Conservation (phyloP, 2,329 filamentous ascomycete genomes). For the Colletotrichum cordylinicola region DNA sequence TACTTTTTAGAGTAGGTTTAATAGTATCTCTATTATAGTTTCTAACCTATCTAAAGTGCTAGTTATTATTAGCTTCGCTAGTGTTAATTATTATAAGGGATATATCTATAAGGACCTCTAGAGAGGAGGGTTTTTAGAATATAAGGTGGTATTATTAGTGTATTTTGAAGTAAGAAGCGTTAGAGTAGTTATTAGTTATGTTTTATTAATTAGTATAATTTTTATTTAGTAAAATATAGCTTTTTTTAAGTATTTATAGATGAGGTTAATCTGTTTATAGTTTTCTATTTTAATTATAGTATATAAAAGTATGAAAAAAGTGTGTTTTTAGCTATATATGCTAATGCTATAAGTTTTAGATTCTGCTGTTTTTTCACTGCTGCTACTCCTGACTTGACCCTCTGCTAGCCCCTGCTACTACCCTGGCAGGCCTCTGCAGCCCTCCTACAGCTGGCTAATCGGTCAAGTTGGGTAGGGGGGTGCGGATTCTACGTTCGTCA, state of each 20-base stretch:
- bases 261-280: neutral
- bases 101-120: neutral
- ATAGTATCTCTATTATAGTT: neutral
- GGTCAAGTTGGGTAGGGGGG: no score
- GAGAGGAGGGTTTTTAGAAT: neutral
- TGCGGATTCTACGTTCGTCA: no score
- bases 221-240: neutral
- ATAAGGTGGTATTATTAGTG: neutral
- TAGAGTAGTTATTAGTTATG: neutral
- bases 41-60: neutral
- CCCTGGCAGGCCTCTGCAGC: no score
- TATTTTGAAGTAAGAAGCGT: neutral
- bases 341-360: no score
- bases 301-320: neutral
- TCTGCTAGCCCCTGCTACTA: no score
- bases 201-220: neutral
- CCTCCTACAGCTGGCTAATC: no score
- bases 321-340: no score
- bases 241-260: neutral
- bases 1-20: fast-evolving
- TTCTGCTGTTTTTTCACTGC: no score
- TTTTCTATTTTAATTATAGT: neutral
- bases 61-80: neutral
- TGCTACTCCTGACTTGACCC: no score
- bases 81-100: neutral